Evolutionary conservation across 495 filamentous ascomycete species (phyloP).

Genomic region (Xeromyces bisporus): DNA sequence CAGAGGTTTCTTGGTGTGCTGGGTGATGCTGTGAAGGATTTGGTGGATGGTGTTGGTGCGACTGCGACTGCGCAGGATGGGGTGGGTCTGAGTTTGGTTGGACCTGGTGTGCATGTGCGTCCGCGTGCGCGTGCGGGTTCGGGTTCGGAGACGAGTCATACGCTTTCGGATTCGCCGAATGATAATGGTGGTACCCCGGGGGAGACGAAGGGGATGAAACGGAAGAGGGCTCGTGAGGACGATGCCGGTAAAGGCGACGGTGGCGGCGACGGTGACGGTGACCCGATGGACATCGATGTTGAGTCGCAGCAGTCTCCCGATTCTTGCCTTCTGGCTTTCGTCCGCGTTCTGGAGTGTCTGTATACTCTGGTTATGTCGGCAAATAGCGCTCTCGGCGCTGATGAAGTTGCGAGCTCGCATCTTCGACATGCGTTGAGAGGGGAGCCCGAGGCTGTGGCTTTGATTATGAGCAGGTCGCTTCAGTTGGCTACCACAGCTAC

Average conservation of each 20-base stretch:
- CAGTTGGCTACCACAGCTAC: constrained; percentile 20
- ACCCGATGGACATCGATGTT: constrained; percentile 20
- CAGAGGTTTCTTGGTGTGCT: constrained; percentile 33
- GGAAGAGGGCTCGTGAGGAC: constrained; percentile 22
- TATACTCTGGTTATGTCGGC: constrained; percentile 17
- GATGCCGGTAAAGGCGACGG: constrained; percentile 11
- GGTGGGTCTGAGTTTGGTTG: constrained; percentile 5
- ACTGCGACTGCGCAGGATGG: constrained; percentile 12
- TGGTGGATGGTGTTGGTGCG: constrained; percentile 21
- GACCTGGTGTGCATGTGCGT: no score
- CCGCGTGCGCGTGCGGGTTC: constrained; percentile 1
- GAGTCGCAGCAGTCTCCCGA: constrained; percentile 18
- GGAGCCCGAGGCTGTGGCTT: constrained; percentile 29
- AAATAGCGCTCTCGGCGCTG: constrained; percentile 10
- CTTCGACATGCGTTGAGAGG: constrained; percentile 34
- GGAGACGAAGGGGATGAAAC: constrained; percentile 29
- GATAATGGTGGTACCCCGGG: constrained; percentile 6
- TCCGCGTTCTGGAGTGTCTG: constrained; percentile 22
- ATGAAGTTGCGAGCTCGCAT: constrained; percentile 32
- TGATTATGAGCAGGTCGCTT: constrained; percentile 25
- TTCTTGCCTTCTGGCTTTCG: constrained; percentile 25
- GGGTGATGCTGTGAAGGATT: constrained; percentile 20
- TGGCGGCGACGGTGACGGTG: constrained; percentile 5
- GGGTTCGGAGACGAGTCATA: constrained; percentile 23
- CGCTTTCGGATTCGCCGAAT: constrained; percentile 19